phyloP scores from a whole-genome alignment of 441 rosid species.

The Erodium chrysanthum region DNA sequence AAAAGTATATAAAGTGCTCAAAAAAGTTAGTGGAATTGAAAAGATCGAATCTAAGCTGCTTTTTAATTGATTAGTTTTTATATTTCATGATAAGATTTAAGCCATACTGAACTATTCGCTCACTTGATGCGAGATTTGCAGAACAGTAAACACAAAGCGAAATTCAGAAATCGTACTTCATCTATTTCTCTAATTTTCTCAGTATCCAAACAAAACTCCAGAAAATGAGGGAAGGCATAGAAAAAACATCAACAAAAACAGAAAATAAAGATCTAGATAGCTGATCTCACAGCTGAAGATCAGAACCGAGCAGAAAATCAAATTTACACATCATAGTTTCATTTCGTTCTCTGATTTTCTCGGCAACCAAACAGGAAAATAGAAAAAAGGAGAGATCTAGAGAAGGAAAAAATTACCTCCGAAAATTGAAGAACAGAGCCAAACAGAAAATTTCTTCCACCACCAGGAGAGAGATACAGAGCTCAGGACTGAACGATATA shows the following conservation, averaged over 20 bases:
- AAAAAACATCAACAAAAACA: too few species aligned
- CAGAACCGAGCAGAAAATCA: too few species aligned
- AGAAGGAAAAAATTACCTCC: constrained; percentile 14
- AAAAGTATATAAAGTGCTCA: neutral
- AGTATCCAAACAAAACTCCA: too few species aligned
- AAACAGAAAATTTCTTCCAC: constrained; percentile 18
- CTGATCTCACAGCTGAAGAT: neutral
- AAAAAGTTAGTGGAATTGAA: neutral
- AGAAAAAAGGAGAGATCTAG: constrained; percentile 16
- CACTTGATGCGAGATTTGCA: neutral
- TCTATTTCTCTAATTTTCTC: neutral
- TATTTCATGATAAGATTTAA: neutral
- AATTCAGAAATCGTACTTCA: neutral
- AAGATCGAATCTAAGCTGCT: neutral
- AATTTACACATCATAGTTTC: too few species aligned
- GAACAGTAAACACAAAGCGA: neutral
- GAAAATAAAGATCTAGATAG: constrained; percentile 8
- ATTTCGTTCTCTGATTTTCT: too few species aligned
- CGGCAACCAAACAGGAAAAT: neutral
- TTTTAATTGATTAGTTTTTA: neutral
- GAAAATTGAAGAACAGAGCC: constrained; percentile 10
- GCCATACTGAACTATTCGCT: neutral
- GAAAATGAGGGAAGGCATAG: too few species aligned
- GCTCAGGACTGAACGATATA: neutral
- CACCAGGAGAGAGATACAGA: neutral